These are phyloP conservation scores for Xylariales sp. DNA, from an alignment of 2,329 filamentous ascomycete genomes.

Conservation along the genomic window DNA sequence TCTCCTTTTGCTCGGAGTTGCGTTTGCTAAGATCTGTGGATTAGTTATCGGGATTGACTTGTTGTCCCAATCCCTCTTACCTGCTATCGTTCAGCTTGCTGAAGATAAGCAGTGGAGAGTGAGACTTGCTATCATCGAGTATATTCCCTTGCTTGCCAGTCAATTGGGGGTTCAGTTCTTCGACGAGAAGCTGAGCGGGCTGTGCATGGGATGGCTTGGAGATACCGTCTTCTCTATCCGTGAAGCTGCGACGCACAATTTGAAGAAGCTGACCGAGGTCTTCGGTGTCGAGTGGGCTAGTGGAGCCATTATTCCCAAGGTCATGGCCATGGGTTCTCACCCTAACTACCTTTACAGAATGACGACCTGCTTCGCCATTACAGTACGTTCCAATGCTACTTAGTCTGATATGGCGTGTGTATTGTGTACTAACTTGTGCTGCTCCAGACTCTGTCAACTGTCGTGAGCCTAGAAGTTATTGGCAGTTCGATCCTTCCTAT, in stretches of 20 bases:
- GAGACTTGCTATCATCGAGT: slow-evolving; percentile 96
- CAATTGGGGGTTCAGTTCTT: slow-evolving; percentile 98
- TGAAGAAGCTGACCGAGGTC: slow-evolving; percentile 97
- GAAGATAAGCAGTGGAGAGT: slow-evolving; percentile 99
- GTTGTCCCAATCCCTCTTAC: slow-evolving; percentile 91
- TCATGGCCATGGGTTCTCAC: slow-evolving; percentile 96
- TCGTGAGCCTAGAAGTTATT: slow-evolving; percentile 91
- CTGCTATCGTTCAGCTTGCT: slow-evolving; percentile 93
- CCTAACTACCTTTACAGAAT: slow-evolving; percentile 99
- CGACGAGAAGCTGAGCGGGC: slow-evolving; percentile 88
- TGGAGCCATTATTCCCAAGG: slow-evolving; percentile 95
- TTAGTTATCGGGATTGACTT: slow-evolving; percentile 95
- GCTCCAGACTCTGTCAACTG: slow-evolving; percentile 80
- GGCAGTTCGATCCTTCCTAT: slow-evolving; percentile 91
- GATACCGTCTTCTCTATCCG: slow-evolving; percentile 98
- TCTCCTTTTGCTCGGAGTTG: too few relatives aligned
- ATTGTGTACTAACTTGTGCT: slow-evolving; percentile 12
- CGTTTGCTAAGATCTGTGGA: slow-evolving; percentile 13
- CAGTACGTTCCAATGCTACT: slow-evolving; percentile 57
- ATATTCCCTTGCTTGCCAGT: slow-evolving; percentile 92
- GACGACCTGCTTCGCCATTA: slow-evolving; percentile 99
- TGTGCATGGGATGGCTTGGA: slow-evolving; percentile 98
- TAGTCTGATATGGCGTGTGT: neutral
- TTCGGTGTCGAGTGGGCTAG: slow-evolving; percentile 98
- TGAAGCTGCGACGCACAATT: slow-evolving; percentile 93